Evolutionary conservation across 257 asterid genomes (phyloP).

Genomic region (Jasminum sambac): DNA sequence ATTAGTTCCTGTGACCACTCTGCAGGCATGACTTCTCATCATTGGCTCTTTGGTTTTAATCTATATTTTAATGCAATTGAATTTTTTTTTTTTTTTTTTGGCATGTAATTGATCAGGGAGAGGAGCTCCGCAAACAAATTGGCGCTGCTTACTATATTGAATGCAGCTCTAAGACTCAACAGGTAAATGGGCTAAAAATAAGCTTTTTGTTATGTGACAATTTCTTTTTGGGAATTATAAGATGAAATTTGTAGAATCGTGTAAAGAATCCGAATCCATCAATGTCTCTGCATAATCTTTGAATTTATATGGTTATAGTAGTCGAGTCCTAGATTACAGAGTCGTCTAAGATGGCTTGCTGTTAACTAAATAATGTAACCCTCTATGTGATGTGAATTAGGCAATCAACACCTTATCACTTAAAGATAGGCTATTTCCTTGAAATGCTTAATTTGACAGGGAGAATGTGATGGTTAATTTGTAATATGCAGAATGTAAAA

Average conservation of each 20-base stretch:
- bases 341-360: too few relatives aligned
- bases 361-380: too few relatives aligned
- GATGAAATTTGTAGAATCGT: neutral
- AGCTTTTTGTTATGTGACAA: neutral
- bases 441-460: too few relatives aligned
- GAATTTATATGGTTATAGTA: neutral
- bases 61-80: conserved; percentile 10
- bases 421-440: too few relatives aligned
- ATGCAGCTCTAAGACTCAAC: conserved; percentile 98
- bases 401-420: too few relatives aligned
- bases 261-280: neutral
- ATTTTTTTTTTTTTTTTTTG: conserved; percentile 13
- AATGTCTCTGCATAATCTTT: neutral
- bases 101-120: conserved; percentile 60
- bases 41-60: conserved; percentile 1
- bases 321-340: too few relatives aligned
- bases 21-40: conserved; percentile 53
- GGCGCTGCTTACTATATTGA: conserved; percentile 87
- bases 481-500: conserved; percentile 66
- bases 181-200: conserved; percentile 42
- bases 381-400: too few relatives aligned
- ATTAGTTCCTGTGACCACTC: conserved; percentile 72
- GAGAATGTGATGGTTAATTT: too few relatives aligned
- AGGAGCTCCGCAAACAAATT: conserved; percentile 87
- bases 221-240: neutral